These are phyloP conservation scores for Pseudogymnoascus pannorum DNA, from an alignment of 2,329 filamentous ascomycete genomes.

Conservation along the genomic window DNA sequence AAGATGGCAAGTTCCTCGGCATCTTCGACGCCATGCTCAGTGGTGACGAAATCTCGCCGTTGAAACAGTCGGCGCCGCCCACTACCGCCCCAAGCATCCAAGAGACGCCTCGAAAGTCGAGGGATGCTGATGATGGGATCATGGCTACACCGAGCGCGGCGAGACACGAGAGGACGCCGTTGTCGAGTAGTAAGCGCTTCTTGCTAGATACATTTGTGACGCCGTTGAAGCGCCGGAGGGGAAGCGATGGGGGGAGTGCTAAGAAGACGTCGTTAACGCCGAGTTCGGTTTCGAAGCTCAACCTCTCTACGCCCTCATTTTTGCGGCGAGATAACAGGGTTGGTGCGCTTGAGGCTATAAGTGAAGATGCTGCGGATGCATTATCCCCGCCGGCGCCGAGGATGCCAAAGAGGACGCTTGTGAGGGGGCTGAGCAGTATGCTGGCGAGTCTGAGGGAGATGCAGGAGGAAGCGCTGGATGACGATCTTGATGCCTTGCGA, in stretches of 20 bases:
- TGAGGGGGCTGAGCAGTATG: slow-evolving; percentile 65
- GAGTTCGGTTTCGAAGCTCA: slow-evolving; percentile 45
- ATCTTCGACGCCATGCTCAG: slow-evolving; percentile 64
- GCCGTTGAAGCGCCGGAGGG: slow-evolving; percentile 48
- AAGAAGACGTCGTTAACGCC: slow-evolving; percentile 32
- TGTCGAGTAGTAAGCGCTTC: slow-evolving; percentile 51
- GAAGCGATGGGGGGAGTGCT: slow-evolving; percentile 26
- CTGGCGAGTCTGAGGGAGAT: slow-evolving; percentile 63
- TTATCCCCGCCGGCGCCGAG: slow-evolving; percentile 39
- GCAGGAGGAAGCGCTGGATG: slow-evolving; percentile 62
- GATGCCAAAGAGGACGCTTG: slow-evolving; percentile 53
- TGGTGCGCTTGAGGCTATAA: slow-evolving; percentile 41
- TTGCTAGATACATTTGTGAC: slow-evolving; percentile 58
- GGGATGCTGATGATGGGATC: slow-evolving; percentile 9
- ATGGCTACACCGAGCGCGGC: slow-evolving; percentile 10
- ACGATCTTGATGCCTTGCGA: slow-evolving; percentile 66
- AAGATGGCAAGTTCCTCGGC: slow-evolving; percentile 68
- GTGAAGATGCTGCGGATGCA: slow-evolving; percentile 48
- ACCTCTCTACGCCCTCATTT: slow-evolving; percentile 66
- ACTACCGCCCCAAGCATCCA: slow-evolving; percentile 24
- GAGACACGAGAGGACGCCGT: slow-evolving; percentile 35
- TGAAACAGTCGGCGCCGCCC: slow-evolving; percentile 21
- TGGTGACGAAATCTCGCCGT: slow-evolving; percentile 32
- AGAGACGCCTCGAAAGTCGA: slow-evolving; percentile 33
- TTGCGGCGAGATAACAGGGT: slow-evolving; percentile 44